phyloP scores from a whole-genome alignment of 1,284 basidiomycete genomes.

The Tremellales sp. region DNA sequence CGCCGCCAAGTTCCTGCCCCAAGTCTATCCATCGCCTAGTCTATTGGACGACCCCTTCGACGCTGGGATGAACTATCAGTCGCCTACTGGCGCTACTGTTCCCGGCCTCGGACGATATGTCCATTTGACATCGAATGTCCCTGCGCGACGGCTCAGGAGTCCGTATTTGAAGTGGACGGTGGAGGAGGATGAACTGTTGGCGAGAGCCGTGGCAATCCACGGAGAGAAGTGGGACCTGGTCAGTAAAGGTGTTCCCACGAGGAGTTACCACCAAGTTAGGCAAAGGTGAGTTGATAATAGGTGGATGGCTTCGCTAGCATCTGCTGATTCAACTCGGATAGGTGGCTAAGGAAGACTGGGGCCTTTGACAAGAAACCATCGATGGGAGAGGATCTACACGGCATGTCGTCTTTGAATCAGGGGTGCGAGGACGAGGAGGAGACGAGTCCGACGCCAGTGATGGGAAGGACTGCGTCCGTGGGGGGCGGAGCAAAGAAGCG shows the following conservation, averaged over 20 bases:
- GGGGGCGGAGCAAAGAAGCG: too few species aligned
- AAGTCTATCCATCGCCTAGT: not conserved
- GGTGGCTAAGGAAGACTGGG: slow-evolving; percentile 46
- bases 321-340: slow-evolving; percentile 5
- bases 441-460: slow-evolving; percentile 14
- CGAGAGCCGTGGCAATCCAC: slow-evolving; percentile 44
- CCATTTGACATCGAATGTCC: slow-evolving; percentile 40
- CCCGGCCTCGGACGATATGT: slow-evolving; percentile 46
- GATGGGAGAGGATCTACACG: not conserved
- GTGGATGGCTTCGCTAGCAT: not conserved
- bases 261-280: slow-evolving; percentile 47
- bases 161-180: slow-evolving; percentile 48
- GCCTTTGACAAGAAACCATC: slow-evolving; percentile 45
- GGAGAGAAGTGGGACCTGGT: slow-evolving; percentile 49
- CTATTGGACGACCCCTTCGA: slow-evolving; percentile 15
- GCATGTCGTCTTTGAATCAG: not conserved
- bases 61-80: not conserved
- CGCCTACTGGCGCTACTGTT: slow-evolving; percentile 37
- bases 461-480: not conserved
- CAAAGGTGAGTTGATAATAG: slow-evolving; percentile 28
- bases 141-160: slow-evolving; percentile 37
- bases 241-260: slow-evolving; percentile 43
- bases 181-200: slow-evolving; percentile 47
- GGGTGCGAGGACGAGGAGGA: slow-evolving; percentile 8
- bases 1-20: not conserved